A percentile compares a stretch with the other conserved stretches of the same genome.
Conservation (phyloP, 129 eudicot genomes). For the Smallanthus sonchifolius region DNA sequence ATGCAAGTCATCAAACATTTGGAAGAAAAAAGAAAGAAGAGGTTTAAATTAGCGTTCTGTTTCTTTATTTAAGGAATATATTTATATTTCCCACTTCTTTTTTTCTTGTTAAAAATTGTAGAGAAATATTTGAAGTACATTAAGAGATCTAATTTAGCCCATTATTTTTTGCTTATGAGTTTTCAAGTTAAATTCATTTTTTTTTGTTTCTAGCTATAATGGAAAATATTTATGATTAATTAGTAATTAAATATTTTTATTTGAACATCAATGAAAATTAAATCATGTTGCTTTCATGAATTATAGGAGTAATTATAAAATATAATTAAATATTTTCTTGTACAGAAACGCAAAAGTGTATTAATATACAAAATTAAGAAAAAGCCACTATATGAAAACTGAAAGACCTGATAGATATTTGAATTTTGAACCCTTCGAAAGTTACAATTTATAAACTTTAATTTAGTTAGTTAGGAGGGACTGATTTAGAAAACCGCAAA, state of each 20-base stretch:
- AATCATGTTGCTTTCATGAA: neutral
- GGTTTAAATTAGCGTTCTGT: neutral
- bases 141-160: neutral
- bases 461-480: no score
- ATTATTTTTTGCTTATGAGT: neutral
- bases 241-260: neutral
- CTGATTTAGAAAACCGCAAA: no score
- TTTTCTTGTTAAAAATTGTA: neutral
- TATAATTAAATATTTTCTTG: no score
- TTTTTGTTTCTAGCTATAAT: neutral
- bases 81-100: neutral
- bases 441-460: no score
- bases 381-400: no score
- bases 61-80: conserved; percentile 7
- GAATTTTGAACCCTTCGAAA: no score
- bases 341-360: no score
- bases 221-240: neutral
- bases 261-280: neutral
- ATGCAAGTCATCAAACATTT: neutral
- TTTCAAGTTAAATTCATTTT: neutral
- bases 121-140: conserved; percentile 5
- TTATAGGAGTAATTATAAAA: no score
- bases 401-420: no score
- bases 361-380: no score
- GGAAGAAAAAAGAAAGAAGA: neutral